These are phyloP conservation scores for Eurotiales sp. DNA, from an alignment of 2,329 filamentous ascomycete species.

Conservation along the genomic window DNA sequence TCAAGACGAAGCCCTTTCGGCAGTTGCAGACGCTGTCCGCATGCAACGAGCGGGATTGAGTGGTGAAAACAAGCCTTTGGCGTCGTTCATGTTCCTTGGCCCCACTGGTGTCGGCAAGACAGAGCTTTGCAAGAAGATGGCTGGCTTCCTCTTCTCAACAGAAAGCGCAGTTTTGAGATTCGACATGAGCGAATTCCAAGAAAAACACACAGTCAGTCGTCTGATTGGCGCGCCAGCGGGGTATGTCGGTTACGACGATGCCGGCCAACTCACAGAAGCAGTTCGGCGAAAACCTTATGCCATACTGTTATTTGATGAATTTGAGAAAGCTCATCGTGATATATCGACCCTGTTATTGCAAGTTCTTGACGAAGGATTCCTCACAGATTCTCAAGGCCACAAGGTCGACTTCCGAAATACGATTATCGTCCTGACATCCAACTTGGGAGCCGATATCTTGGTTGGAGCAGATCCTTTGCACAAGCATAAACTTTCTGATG, in stretches of 20 bases:
- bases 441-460: slow-evolving; percentile 87
- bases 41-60: slow-evolving; percentile 90
- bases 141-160: slow-evolving; percentile 87
- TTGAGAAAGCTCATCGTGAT: slow-evolving; percentile 94
- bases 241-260: slow-evolving; percentile 95
- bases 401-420: slow-evolving; percentile 97
- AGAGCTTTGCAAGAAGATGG: slow-evolving; percentile 93
- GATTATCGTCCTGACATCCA: slow-evolving; percentile 92
- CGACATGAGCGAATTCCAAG: slow-evolving; percentile 97
- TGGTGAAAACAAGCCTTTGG: slow-evolving; percentile 84
- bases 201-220: slow-evolving; percentile 91
- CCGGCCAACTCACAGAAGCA: slow-evolving; percentile 91
- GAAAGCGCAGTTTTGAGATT: slow-evolving; percentile 88
- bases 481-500: slow-evolving; percentile 57
- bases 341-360: slow-evolving; percentile 89
- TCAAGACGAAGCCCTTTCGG: slow-evolving; percentile 87
- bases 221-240: slow-evolving; percentile 91
- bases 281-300: slow-evolving; percentile 93
- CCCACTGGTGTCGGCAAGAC: slow-evolving; percentile 97
- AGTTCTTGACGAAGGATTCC: slow-evolving; percentile 91
- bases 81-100: slow-evolving; percentile 96
- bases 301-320: slow-evolving; percentile 92
- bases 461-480: slow-evolving; percentile 64
- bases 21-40: slow-evolving; percentile 87
- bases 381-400: slow-evolving; percentile 92